A percentile compares a stretch with the other conserved stretches of the same genome.
These are phyloP conservation scores for Inga laurina DNA, from an alignment of 306 rosid species.

Conservation along the genomic window DNA sequence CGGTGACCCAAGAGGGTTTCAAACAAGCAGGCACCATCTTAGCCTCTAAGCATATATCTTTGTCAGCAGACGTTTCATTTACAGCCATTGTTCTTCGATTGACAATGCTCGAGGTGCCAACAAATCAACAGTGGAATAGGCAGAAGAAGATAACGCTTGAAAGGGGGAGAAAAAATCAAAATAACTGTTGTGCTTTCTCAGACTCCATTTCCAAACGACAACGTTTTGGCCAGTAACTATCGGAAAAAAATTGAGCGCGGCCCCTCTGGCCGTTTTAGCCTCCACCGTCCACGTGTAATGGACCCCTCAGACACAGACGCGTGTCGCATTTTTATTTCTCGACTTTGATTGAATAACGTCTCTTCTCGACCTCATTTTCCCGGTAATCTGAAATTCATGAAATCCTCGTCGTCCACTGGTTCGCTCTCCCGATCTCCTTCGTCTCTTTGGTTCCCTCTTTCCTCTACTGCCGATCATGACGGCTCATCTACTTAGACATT, in stretches of 20 bases:
- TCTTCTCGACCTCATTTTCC: slow-evolving; percentile 8
- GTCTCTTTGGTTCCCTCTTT: slow-evolving; percentile 21
- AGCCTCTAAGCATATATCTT: neutral
- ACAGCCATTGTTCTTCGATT: slow-evolving; percentile 44
- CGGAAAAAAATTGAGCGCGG: too few species aligned
- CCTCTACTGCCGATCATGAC: slow-evolving; percentile 36
- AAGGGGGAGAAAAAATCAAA: neutral
- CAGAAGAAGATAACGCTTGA: slow-evolving; percentile 44
- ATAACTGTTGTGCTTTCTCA: neutral
- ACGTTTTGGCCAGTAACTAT: slow-evolving; percentile 15
- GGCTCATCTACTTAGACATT: slow-evolving; percentile 43
- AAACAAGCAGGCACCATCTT: slow-evolving; percentile 39
- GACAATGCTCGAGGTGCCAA: neutral
- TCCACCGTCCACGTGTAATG: neutral
- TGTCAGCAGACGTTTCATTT: slow-evolving; percentile 42
- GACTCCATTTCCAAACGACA: slow-evolving; percentile 15
- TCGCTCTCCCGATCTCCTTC: neutral
- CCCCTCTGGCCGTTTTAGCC: neutral
- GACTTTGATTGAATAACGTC: slow-evolving; percentile 1
- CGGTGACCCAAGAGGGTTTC: slow-evolving; percentile 44
- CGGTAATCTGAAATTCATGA: slow-evolving; percentile 13
- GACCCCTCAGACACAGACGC: neutral
- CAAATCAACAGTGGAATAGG: neutral
- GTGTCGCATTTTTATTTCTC: slow-evolving; percentile 28
- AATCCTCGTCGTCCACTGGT: neutral